These are phyloP conservation scores for Hypoxylon fragiforme DNA, from an alignment of 495 filamentous ascomycete genomes.

Conservation along the genomic window DNA sequence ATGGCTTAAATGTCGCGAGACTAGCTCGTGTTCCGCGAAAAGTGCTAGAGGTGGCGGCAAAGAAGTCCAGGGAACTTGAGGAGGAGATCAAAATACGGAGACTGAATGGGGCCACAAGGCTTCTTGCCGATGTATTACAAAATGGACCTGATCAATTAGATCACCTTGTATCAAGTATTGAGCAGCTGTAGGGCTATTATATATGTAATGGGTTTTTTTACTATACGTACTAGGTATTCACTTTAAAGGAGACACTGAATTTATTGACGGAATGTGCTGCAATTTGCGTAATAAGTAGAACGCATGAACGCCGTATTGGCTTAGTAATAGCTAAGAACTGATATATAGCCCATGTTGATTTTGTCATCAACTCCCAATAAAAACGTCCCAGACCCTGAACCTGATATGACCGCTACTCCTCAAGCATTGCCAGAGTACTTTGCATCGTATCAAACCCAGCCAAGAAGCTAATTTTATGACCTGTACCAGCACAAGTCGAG, in stretches of 20 bases:
- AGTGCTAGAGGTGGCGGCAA: slow-evolving; percentile 74
- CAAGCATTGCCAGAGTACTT: no score
- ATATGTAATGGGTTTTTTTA: no score
- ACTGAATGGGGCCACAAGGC: slow-evolving; percentile 49
- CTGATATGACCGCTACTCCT: not conserved
- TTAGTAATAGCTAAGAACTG: no score
- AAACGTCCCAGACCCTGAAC: not conserved
- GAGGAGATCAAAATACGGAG: slow-evolving; percentile 65
- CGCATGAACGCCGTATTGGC: no score
- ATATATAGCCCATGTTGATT: no score
- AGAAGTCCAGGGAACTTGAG: slow-evolving; percentile 82
- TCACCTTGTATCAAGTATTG: slow-evolving; percentile 52
- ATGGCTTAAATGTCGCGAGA: slow-evolving; percentile 90
- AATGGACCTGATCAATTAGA: slow-evolving; percentile 45
- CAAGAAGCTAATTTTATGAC: no score
- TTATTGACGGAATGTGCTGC: not conserved
- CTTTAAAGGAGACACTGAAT: no score
- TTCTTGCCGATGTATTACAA: slow-evolving; percentile 49
- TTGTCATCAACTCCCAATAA: no score
- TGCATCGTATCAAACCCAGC: no score
- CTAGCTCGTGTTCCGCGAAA: slow-evolving; percentile 77
- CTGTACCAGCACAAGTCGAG: no score
- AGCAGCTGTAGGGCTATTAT: slow-evolving; percentile 51
- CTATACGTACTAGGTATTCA: not conserved
- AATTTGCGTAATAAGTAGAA: slow-evolving; percentile 3